phyloP scores from a whole-genome alignment of 768 basidiomycete genomes.

The Hygrophorus russula region DNA sequence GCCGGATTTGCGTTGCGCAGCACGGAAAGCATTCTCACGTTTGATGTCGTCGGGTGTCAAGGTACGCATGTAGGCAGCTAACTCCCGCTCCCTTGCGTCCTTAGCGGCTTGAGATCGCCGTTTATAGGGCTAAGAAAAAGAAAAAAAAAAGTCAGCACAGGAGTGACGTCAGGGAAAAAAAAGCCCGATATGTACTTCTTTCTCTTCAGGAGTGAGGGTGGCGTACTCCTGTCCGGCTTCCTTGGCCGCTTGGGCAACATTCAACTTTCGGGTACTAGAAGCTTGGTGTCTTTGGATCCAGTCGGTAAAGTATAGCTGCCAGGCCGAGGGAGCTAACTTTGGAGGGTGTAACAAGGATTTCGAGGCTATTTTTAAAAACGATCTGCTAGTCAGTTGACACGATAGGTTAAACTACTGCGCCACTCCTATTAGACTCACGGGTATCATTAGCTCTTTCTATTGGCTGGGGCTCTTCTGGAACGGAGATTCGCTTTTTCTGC shows the following conservation, averaged over 20 bases:
- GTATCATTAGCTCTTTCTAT: slow-evolving; percentile 30
- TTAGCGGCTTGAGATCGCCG: slow-evolving; percentile 77
- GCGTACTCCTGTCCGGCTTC: slow-evolving; percentile 90
- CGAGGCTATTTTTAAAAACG: slow-evolving; percentile 54
- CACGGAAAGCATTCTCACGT: slow-evolving; percentile 83
- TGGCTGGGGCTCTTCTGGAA: slow-evolving; percentile 23
- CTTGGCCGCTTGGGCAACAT: slow-evolving; percentile 92
- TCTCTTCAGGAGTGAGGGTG: slow-evolving; percentile 63
- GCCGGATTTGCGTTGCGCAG: slow-evolving; percentile 87
- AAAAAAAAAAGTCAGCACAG: slow-evolving; percentile 11
- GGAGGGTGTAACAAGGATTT: slow-evolving; percentile 80
- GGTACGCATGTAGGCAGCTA: slow-evolving; percentile 75
- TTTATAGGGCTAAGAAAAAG: slow-evolving; percentile 60
- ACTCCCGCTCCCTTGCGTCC: slow-evolving; percentile 74
- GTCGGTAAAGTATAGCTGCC: slow-evolving; percentile 95
- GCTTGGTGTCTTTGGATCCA: slow-evolving; percentile 86
- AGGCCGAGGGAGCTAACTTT: slow-evolving; percentile 86
- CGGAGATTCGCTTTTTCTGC: slow-evolving; percentile 35
- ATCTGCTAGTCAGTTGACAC: slow-evolving; percentile 9
- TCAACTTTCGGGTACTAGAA: slow-evolving; percentile 72
- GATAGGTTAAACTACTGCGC: slow-evolving; percentile 8
- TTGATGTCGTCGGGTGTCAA: slow-evolving; percentile 92
- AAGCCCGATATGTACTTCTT: slow-evolving; percentile 46
- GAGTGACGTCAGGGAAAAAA: slow-evolving; percentile 23
- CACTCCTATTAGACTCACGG: slow-evolving; percentile 32